Conservation (phyloP, 257 asterid species). For the Plantago major region DNA sequence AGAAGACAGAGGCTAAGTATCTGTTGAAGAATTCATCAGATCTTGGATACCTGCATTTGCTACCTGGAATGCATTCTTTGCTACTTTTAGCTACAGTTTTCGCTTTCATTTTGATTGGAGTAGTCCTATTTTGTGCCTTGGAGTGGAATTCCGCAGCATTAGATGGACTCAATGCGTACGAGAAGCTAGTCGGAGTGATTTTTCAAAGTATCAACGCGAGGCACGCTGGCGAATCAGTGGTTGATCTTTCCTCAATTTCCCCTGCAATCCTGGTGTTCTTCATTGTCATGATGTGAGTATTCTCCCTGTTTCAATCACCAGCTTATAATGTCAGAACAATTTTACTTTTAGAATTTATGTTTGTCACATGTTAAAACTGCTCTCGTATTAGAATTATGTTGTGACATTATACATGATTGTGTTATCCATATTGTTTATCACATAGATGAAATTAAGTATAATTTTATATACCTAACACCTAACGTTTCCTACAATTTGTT, state of each 20-base stretch:
- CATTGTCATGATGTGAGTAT: conserved; percentile 59
- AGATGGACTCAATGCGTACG: conserved; percentile 36
- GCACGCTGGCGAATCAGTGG: conserved; percentile 62
- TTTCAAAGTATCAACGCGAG: conserved; percentile 52
- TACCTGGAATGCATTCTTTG: conserved; percentile 33
- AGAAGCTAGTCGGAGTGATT: conserved; percentile 42
- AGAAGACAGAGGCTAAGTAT: conserved; percentile 33
- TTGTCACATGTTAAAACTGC: no score
- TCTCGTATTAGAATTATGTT: no score
- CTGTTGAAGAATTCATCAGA: conserved; percentile 33
- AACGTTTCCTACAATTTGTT: no score
- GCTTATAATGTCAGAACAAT: no score
- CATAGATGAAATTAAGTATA: no score
- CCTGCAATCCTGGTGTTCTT: conserved; percentile 62
- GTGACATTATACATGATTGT: no score
- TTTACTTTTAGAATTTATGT: no score
- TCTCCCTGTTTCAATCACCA: no score
- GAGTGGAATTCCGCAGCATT: conserved; percentile 56
- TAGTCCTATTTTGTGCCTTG: conserved; percentile 34
- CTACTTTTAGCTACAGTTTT: conserved; percentile 33
- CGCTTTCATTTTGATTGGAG: conserved; percentile 39
- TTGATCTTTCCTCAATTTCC: conserved; percentile 56
- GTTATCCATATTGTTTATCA: no score
- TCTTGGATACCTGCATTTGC: conserved; percentile 42
- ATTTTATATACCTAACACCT: no score